Evolutionary conservation across 768 basidiomycete species (phyloP).

Genomic region (Rhodosporidiobolus sp.): DNA sequence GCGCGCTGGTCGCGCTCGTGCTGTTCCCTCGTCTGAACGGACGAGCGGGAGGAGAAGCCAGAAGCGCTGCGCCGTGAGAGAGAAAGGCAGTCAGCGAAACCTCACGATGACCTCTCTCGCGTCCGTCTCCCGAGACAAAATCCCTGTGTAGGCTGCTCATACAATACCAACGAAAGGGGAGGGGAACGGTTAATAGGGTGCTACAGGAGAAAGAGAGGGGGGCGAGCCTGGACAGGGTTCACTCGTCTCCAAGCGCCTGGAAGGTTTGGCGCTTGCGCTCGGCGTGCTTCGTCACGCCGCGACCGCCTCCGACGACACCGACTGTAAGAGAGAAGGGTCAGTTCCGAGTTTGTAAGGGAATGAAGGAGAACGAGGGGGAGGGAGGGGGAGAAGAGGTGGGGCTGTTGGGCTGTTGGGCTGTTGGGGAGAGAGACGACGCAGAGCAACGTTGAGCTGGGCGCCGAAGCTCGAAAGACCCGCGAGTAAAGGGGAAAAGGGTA

Average conservation of each 20-base stretch:
- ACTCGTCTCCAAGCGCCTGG: constrained; percentile 52
- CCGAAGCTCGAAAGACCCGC: too few species aligned
- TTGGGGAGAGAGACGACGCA: too few species aligned
- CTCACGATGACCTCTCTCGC: too few species aligned
- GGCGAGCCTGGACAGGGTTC: background rate
- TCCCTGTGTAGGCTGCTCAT: background rate
- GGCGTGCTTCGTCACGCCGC: constrained; percentile 79
- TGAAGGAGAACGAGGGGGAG: constrained; percentile 42
- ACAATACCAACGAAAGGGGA: background rate
- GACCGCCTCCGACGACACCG: constrained; percentile 85
- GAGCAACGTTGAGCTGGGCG: too few species aligned
- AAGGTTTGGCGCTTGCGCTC: constrained; percentile 74
- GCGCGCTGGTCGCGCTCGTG: background rate
- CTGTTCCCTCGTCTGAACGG: background rate
- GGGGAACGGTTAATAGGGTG: background rate
- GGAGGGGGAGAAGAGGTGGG: too few species aligned
- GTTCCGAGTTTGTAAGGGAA: constrained; percentile 7
- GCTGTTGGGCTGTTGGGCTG: too few species aligned
- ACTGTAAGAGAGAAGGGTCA: constrained; percentile 53
- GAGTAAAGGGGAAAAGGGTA: constrained; percentile 42
- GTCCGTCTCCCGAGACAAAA: background rate
- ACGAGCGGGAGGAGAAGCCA: too few species aligned
- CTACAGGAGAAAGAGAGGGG: background rate
- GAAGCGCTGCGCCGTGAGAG: too few species aligned
- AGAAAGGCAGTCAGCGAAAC: too few species aligned